A percentile compares a stretch with the other conserved stretches of the same genome.
Conservation (phyloP, 306 rosid genomes). For the Urtica urens region DNA sequence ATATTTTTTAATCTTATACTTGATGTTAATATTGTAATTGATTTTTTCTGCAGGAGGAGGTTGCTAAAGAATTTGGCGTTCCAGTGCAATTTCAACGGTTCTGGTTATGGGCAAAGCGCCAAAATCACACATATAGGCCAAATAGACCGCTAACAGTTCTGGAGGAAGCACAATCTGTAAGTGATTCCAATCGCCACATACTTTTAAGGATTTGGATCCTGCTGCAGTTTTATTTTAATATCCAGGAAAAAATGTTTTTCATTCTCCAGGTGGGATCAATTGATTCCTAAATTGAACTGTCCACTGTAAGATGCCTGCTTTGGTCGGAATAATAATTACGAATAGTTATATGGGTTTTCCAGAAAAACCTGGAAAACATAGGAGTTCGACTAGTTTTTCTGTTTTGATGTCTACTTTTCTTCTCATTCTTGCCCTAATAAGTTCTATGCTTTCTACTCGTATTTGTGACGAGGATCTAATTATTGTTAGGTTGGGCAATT, state of each 20-base stretch:
- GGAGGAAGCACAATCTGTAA: conserved; percentile 78
- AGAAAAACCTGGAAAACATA: too few species aligned
- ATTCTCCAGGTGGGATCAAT: background rate
- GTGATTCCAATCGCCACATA: conserved; percentile 5
- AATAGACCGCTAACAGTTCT: conserved; percentile 57
- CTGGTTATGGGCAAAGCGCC: conserved; percentile 86
- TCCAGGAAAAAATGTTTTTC: too few species aligned
- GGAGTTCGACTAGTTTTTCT: background rate
- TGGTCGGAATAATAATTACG: background rate
- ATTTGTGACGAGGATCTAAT: conserved; percentile 6
- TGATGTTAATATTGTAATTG: conserved; percentile 2
- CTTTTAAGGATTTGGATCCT: background rate
- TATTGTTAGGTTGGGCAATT: conserved; percentile 15
- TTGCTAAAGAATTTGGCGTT: conserved; percentile 72
- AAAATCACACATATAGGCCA: conserved; percentile 81
- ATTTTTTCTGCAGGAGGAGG: conserved; percentile 53
- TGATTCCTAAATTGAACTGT: background rate
- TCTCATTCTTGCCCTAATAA: background rate
- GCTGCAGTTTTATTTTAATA: background rate
- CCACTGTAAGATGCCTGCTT: background rate
- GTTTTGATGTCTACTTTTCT: background rate
- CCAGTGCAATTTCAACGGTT: conserved; percentile 82
- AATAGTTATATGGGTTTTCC: background rate
- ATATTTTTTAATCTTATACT: background rate
- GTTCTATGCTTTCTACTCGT: background rate